These are phyloP conservation scores for Cystoderma amianthinum DNA, from an alignment of 768 basidiomycete species.

Conservation along the genomic window DNA sequence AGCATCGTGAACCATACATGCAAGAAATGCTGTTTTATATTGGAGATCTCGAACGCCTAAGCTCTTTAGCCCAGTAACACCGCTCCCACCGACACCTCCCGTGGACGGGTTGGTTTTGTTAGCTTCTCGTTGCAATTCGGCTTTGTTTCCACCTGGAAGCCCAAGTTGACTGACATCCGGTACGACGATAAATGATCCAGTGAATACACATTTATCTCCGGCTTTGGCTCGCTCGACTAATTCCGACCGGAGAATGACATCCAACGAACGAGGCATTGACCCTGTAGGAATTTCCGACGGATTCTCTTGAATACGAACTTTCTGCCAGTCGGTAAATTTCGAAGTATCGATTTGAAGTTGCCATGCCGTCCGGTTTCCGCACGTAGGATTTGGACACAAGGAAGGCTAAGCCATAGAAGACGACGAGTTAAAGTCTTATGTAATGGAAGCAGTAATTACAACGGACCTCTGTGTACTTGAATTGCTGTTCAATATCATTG, in stretches of 20 bases:
- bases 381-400: constrained; percentile 91
- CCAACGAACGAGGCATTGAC: constrained; percentile 94
- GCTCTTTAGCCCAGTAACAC: constrained; percentile 91
- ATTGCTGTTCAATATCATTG: constrained; percentile 95
- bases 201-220: constrained; percentile 97
- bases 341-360: constrained; percentile 93
- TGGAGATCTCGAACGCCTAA: constrained; percentile 93
- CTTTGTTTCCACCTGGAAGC: constrained; percentile 87
- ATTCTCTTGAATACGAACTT: constrained; percentile 98
- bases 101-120: constrained; percentile 54
- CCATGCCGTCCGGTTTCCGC: constrained; percentile 87
- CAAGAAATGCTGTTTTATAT: constrained; percentile 98
- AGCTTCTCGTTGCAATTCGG: constrained; percentile 85
- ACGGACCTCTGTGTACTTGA: constrained; percentile 95
- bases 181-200: constrained; percentile 96
- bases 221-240: constrained; percentile 99
- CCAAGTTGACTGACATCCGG: constrained; percentile 97
- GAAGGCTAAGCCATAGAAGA: constrained; percentile 83
- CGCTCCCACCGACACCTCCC: constrained; percentile 64
- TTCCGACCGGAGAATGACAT: constrained; percentile 92
- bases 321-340: constrained; percentile 99
- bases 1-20: constrained; percentile 93
- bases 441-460: not conserved
- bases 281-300: constrained; percentile 98
- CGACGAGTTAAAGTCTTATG: constrained; percentile 7